Evolutionary conservation across 1,284 basidiomycete species (phyloP), one percentile per base, ranked within the genome.

Genomic region (Cutaneotrichosporon cutaneum): DNA sequence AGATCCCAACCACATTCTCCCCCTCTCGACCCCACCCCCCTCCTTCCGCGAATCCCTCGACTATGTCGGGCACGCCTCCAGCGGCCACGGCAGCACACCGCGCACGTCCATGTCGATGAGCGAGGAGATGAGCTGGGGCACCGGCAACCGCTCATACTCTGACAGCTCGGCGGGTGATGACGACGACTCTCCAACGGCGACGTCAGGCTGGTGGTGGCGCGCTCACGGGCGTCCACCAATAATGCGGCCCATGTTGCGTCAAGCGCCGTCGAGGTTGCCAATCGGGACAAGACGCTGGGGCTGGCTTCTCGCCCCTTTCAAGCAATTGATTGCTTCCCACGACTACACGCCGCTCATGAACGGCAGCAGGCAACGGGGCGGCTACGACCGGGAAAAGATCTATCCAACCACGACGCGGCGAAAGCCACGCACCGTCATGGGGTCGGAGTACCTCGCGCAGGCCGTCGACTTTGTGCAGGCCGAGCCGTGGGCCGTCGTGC

Each of bases 51-150:
- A 51, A 18, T 51, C 48, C 18, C 48, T 51, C 48, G 48, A 51
- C 27, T 30, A 51, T 51, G 48, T n/a, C 48, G 27, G 10, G 22
- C 45, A 16, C 21, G 26, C 26, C 4, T 24, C 22, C 21, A 48
- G 45, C 45, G 45, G 45, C 4, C 45, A 48, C 45, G 21, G 26
- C 27, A 51, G 48, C 14, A 67, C 59, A 44, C 71, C 69, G 16
- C 59, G 70, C 21, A 70, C 70, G 5, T 69, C 68, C 16, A 68
- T 68, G 24, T 72, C 72, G 11, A 61, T 62, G 18, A 70, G 70
- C 9, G 68, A 68, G 4, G 59, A 58, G 21, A 32, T 27, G 26
- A 62, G 65, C 14, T 64, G 68, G 63, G 32, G 51, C 14, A 26
- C 21, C 4, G 61, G 48, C 22, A 62, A 62, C 21, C 62, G 65